Percentiles rank a stretch among this genome's conserved stretches.
phyloP scores from a whole-genome alignment of 2,329 filamentous ascomycete genomes.

The Helminthosporium solani region DNA sequence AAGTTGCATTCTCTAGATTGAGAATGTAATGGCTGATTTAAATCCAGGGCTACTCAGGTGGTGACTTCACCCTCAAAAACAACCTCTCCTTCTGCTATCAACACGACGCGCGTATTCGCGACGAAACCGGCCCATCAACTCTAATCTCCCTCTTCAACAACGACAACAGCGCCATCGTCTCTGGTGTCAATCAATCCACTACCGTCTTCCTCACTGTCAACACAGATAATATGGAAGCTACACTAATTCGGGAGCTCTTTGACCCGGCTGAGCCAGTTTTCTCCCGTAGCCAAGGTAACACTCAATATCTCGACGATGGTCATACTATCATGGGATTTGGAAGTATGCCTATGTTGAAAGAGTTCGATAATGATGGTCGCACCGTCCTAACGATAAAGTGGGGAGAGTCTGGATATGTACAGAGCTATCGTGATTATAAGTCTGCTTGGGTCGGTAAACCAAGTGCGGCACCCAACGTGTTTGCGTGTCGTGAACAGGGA shows the following conservation, averaged over 20 bases:
- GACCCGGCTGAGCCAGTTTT: neutral
- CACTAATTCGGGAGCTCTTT: slow-evolving; percentile 2
- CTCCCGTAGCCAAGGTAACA: neutral
- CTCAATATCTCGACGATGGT: slow-evolving; percentile 1
- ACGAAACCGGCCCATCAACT: neutral
- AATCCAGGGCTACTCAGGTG: slow-evolving; percentile 5
- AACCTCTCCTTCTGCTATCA: slow-evolving; percentile 12
- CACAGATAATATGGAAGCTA: slow-evolving; percentile 1
- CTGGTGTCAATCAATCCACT: slow-evolving; percentile 4
- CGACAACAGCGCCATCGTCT: slow-evolving; percentile 7
- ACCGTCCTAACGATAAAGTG: slow-evolving; percentile 7
- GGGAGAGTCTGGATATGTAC: slow-evolving; percentile 6
- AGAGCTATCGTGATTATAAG: slow-evolving; percentile 12
- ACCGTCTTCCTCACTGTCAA: slow-evolving; percentile 1
- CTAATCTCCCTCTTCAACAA: slow-evolving; percentile 8
- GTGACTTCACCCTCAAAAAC: slow-evolving; percentile 9
- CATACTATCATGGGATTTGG: slow-evolving; percentile 9
- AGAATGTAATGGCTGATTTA: neutral
- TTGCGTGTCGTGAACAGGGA: slow-evolving; percentile 3
- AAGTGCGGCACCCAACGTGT: slow-evolving; percentile 3
- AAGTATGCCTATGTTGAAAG: slow-evolving; percentile 6
- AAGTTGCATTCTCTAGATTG: neutral
- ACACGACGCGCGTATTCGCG: slow-evolving; percentile 11
- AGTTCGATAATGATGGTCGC: slow-evolving; percentile 7
- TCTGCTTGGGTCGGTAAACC: slow-evolving; percentile 11